Evolutionary conservation across 176 grass and related monocot genomes (phyloP).

Genomic region (Carex myosuroides): DNA sequence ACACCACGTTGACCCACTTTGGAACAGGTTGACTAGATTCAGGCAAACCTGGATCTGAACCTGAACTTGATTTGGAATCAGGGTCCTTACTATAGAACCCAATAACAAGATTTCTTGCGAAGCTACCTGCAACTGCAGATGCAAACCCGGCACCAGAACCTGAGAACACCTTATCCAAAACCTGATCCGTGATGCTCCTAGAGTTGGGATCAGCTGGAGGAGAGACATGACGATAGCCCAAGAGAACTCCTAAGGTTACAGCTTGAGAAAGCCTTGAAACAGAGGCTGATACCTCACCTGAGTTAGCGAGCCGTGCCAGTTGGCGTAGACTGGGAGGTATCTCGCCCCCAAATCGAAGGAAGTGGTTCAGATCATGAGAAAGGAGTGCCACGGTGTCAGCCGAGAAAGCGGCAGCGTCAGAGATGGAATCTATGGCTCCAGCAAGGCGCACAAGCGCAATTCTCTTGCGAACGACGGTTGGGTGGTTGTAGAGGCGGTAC

Average conservation of each 20-base stretch:
- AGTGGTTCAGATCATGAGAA: slow-evolving; percentile 57
- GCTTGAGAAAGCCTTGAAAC: slow-evolving; percentile 57
- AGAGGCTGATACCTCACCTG: slow-evolving; percentile 51
- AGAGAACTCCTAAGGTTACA: slow-evolving; percentile 43
- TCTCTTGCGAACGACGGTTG: slow-evolving; percentile 45
- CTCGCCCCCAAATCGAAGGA: slow-evolving; percentile 69
- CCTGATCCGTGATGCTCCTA: slow-evolving; percentile 39
- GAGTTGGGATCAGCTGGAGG: slow-evolving; percentile 2
- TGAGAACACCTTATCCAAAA: slow-evolving; percentile 86
- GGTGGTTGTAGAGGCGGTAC: slow-evolving; percentile 85
- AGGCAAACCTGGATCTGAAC: slow-evolving; percentile 11
- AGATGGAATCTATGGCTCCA: slow-evolving; percentile 39
- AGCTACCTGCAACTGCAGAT: slow-evolving; percentile 62
- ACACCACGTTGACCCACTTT: slow-evolving; percentile 60
- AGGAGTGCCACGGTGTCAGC: slow-evolving; percentile 57
- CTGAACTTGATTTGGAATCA: neutral
- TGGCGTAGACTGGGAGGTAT: slow-evolving; percentile 63
- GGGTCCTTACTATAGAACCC: slow-evolving; percentile 33
- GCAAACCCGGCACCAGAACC: slow-evolving; percentile 49
- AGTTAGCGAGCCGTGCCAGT: slow-evolving; percentile 63
- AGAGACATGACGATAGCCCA: slow-evolving; percentile 29
- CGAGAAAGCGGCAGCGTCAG: slow-evolving; percentile 49
- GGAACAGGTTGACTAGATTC: slow-evolving; percentile 23
- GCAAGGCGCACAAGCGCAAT: slow-evolving; percentile 43
- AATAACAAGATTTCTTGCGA: slow-evolving; percentile 54